A percentile compares a stretch with the other conserved stretches of the same genome.
Conservation (phyloP, 1,139 yeast species). For the Hyphopichia buzzinii region DNA sequence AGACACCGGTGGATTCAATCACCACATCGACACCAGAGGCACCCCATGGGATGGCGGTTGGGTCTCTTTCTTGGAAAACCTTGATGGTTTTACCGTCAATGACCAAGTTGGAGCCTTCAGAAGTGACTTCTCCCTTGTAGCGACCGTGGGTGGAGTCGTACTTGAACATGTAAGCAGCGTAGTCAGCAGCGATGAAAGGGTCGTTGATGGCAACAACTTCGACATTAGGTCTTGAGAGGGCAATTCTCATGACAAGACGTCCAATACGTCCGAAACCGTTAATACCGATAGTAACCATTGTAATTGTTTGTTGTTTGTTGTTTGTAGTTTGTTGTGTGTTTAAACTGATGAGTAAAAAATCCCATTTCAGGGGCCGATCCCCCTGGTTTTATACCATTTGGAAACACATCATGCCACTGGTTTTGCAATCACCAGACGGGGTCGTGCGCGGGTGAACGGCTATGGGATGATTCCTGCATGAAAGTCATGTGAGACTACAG, state of each 20-base stretch:
- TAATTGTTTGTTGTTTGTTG: not conserved
- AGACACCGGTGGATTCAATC: conserved; percentile 87
- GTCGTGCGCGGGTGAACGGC: not conserved
- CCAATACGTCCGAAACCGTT: conserved; percentile 92
- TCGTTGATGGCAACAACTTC: conserved; percentile 80
- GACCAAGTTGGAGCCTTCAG: conserved; percentile 55
- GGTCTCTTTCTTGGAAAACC: conserved; percentile 77
- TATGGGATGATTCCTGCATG: not conserved
- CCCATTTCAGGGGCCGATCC: no score
- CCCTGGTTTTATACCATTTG: no score
- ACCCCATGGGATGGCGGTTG: conserved; percentile 82
- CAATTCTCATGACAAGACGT: conserved; percentile 81
- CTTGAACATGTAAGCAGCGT: conserved; percentile 87
- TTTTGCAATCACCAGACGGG: not conserved
- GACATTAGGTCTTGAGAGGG: conserved; percentile 66
- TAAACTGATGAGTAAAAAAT: not conserved
- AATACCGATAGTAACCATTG: conserved; percentile 57
- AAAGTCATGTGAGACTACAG: no score
- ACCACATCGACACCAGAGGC: conserved; percentile 72
- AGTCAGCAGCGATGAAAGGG: conserved; percentile 80
- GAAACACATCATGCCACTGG: not conserved
- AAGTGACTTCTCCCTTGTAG: conserved; percentile 65
- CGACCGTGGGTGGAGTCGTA: conserved; percentile 85
- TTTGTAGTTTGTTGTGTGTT: not conserved
- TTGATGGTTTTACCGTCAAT: conserved; percentile 68